Base-by-base conservation (phyloP, 2,329 filamentous ascomycete species). In the Diaporthe citriasiana region DNA sequence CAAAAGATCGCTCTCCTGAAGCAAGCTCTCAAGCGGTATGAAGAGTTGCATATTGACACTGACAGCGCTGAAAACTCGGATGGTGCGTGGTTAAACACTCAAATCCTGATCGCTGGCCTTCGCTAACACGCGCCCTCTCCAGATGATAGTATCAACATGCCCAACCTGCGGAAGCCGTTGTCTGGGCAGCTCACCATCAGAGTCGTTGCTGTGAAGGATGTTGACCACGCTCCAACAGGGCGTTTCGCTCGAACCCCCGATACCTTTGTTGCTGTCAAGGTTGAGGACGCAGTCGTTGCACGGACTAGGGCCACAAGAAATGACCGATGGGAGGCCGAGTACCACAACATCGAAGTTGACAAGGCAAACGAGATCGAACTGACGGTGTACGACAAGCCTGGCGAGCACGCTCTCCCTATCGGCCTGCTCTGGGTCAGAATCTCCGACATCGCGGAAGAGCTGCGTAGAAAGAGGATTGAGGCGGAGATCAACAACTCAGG, bases 301-400 rank as follows among this genome's bases (percentile, higher is more conserved):
- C 91, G 95, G 77, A 99, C 97, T 33, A 94, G 92, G 82, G 90
- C 93, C 1, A 95, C 95, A 13, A 90, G 95, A 73, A 97, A 89
- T 76, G 97, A 99, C 83, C 91, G 91, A 79, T 99, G 96, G 96
- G 92, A 95, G 55, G 94, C 95, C 78, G 97, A 99, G 84, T 90
- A 92, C 47, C 97, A 98, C 83, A 95, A 92, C 74, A 93, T 99
- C 76, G 94, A 97, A 77, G 97, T 99, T 73, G 96, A 98, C 84
- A 98, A 98, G 86, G 97, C 97, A 70, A 99, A 99, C 83, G 97
- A 99, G 84, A 95, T 99, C 76, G 97, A 99, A 82, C 90, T 99
- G 71, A 98, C 95, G 0, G 95, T 99, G 15, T 99, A 99, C 83
- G 97, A 99, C 83, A 98, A 97, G 85, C 93, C 95, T 2, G 92